These are phyloP conservation scores for Aurifilum marmelostoma DNA, from an alignment of 2,329 filamentous ascomycete species.

Conservation along the genomic window DNA sequence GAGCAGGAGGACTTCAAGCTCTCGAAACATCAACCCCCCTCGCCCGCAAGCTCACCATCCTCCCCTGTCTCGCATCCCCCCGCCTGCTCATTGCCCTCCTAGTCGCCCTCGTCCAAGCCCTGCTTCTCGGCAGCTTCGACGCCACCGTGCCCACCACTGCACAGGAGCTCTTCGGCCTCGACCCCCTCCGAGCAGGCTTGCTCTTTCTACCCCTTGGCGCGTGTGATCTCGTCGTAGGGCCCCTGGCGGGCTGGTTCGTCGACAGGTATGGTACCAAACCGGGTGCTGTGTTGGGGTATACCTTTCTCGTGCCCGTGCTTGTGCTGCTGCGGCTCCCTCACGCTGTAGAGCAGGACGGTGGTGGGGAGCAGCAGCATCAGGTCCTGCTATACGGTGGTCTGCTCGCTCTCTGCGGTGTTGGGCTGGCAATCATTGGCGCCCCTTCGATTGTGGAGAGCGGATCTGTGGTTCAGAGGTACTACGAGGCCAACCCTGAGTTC, in stretches of 20 bases:
- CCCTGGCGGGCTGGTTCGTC: slow-evolving; percentile 41
- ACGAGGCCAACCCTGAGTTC: slow-evolving; percentile 56
- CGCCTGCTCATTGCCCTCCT: slow-evolving; percentile 44
- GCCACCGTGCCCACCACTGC: slow-evolving; percentile 44
- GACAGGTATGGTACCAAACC: slow-evolving; percentile 42
- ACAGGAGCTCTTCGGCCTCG: slow-evolving; percentile 41
- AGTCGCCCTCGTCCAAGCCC: slow-evolving; percentile 49
- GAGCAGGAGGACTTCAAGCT: slow-evolving; percentile 46
- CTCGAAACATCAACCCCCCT: slow-evolving; percentile 43
- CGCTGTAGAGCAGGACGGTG: background rate
- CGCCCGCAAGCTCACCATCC: slow-evolving; percentile 48
- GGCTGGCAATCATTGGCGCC: slow-evolving; percentile 56
- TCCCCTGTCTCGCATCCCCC: slow-evolving; percentile 47
- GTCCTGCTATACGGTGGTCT: slow-evolving; percentile 20
- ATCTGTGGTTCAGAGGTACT: slow-evolving; percentile 57
- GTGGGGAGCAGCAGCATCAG: slow-evolving; percentile 14
- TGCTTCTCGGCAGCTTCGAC: slow-evolving; percentile 42
- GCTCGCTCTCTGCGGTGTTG: slow-evolving; percentile 44
- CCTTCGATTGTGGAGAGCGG: slow-evolving; percentile 61
- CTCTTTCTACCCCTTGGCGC: slow-evolving; percentile 43
- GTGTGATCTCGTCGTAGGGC: slow-evolving; percentile 41
- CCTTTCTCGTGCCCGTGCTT: slow-evolving; percentile 22
- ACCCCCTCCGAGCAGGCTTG: slow-evolving; percentile 41
- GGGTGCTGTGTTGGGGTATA: slow-evolving; percentile 38
- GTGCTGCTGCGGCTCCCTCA: slow-evolving; percentile 24